Evolutionary conservation across 441 rosid genomes (phyloP).

Genomic region (Populus hybrid): DNA sequence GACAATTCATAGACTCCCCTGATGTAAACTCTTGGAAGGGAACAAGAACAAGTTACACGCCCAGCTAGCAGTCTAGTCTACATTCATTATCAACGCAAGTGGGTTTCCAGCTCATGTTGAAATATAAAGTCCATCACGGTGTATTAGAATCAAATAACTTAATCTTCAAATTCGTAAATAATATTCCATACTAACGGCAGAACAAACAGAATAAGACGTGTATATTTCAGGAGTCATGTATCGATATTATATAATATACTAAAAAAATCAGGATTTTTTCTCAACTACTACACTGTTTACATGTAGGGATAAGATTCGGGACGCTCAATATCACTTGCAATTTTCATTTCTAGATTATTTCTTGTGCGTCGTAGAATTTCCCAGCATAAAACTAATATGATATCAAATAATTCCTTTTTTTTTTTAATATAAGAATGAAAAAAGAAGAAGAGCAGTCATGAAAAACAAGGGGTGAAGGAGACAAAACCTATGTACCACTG

Average conservation of each 20-base stretch:
- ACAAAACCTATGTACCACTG: not conserved
- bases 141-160: not conserved
- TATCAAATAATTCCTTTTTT: not conserved
- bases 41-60: not conserved
- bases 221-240: not conserved
- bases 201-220: not conserved
- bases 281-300: too few relatives aligned
- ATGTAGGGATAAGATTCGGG: too few relatives aligned
- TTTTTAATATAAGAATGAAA: too few relatives aligned
- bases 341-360: too few relatives aligned
- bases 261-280: too few relatives aligned
- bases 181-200: not conserved
- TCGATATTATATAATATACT: too few relatives aligned
- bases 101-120: not conserved
- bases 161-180: not conserved
- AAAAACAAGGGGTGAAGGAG: not conserved
- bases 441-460: not conserved
- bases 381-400: too few relatives aligned
- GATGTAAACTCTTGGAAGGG: not conserved
- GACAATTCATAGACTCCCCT: not conserved
- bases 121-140: not conserved
- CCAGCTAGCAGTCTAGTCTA: not conserved
- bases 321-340: too few relatives aligned
- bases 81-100: not conserved
- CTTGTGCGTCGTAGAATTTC: too few relatives aligned